Base-by-base conservation (phyloP, 306 rosid genomes). In the Quercus wislizeni region DNA sequence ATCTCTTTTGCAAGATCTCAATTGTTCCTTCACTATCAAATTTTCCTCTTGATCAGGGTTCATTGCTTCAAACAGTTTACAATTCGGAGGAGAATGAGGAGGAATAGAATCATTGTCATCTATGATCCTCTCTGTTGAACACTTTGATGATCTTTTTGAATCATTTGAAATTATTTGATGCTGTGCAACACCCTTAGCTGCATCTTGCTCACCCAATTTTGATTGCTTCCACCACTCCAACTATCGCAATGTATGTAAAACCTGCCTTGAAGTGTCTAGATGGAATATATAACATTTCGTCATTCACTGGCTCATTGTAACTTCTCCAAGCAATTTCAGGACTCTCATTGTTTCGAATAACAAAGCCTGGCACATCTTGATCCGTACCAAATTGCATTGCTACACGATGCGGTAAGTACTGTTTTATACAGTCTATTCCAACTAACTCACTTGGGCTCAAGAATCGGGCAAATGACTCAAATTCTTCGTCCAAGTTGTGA, bases 321-420 rank as follows among this genome's bases (percentile, higher is more conserved):
- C 43, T 23, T 31, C 6, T 18, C 77, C 73, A 71, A 46, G 82
- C 63, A 59, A 20, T 63, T 4, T 2, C 3, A 5, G 2, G 73
- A 15, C 20, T 38, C 28, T 28, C 28, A 14, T 46, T 59, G 20
- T 4, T 18, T n/a, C 63, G 18, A 55, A 18, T 15, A 19, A 89
- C 41, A 51, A 5, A 1, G 31, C 74, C 87, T 3, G 92, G 93
- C 71, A 90, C 59, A 41, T 41, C 46, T 41, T 41, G 46, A 41
- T 41, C 46, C 46, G 8, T 41, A 11, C 46, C 46, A 41, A 41
- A 8, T 41, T 90, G 92, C 94, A 88, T 85, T 2, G 91, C 84
- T 30, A 90, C 91, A 1, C 88, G 75, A 20, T 89, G 86, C 1
- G 91, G 92, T 0, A 73, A 46, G 73, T 89, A 86, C 20, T 69